Conservation (phyloP, 371 early-diverging fungal genomes). For the Mucor indicus region DNA sequence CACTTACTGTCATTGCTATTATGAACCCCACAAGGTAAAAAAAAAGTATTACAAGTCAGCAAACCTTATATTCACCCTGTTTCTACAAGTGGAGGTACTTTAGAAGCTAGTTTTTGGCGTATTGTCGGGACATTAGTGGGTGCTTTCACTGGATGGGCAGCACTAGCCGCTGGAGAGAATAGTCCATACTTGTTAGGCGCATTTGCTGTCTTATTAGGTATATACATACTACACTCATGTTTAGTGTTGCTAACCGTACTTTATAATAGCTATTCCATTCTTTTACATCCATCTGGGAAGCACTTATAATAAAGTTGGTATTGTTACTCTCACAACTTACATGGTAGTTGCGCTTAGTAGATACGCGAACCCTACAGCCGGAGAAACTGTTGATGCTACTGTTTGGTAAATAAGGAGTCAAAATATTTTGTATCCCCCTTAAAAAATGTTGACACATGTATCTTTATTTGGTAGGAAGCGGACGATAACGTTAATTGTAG, state of each 20-base stretch:
- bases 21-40: constrained; percentile 55
- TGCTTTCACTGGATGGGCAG: constrained; percentile 49
- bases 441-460: neutral
- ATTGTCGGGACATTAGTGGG: constrained; percentile 56
- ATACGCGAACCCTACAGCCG: constrained; percentile 25
- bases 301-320: constrained; percentile 42
- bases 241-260: too few relatives aligned
- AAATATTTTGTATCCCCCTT: neutral
- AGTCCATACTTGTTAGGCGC: constrained; percentile 51
- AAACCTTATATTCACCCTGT: too few relatives aligned
- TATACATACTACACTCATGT: neutral
- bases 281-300: constrained; percentile 48
- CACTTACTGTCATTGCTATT: constrained; percentile 57
- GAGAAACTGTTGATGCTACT: constrained; percentile 34
- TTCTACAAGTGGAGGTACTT: constrained; percentile 49
- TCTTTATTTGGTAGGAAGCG: constrained; percentile 39
- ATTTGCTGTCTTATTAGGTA: constrained; percentile 57
- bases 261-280: constrained; percentile 42
- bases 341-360: constrained; percentile 40
- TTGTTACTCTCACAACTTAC: constrained; percentile 42
- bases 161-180: constrained; percentile 40
- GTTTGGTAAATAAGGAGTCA: constrained; percentile 33
- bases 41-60: too few relatives aligned
- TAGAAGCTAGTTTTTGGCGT: constrained; percentile 52
- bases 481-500: constrained; percentile 51